Percentiles rank a stretch among this genome's conserved stretches.
phyloP scores from a whole-genome alignment of 208 protist genomes.

The Tritrichomonas foetus region DNA sequence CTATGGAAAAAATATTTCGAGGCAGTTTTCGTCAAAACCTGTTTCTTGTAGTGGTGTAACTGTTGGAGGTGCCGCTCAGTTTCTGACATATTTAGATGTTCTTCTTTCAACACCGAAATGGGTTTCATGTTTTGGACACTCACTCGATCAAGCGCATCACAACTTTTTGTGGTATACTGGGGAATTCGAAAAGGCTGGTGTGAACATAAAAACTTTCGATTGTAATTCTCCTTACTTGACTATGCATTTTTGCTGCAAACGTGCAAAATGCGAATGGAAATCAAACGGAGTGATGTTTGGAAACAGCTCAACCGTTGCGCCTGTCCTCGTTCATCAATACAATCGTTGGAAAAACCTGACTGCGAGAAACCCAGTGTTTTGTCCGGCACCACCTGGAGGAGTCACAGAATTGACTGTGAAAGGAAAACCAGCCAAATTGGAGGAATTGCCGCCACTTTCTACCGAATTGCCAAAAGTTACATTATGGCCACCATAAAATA shows the following conservation, averaged over 20 bases:
- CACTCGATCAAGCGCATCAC: neutral
- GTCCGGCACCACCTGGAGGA: neutral
- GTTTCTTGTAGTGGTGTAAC: constrained; percentile 16
- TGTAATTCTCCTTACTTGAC: neutral
- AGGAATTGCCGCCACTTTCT: too few species aligned
- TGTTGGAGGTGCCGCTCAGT: neutral
- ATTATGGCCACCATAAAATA: too few species aligned
- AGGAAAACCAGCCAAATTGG: too few species aligned
- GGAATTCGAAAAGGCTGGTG: neutral
- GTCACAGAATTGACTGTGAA: too few species aligned
- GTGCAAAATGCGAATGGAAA: too few species aligned
- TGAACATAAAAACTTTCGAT: neutral
- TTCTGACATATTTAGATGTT: neutral
- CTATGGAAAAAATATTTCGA: neutral
- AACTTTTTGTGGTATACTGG: neutral
- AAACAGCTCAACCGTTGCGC: neutral
- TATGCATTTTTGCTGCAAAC: constrained; percentile 1
- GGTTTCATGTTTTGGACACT: neutral
- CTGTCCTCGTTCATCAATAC: neutral
- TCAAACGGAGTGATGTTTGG: neutral
- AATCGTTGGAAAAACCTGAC: neutral
- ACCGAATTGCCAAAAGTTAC: too few species aligned
- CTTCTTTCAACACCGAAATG: neutral
- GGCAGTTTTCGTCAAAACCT: too few species aligned
- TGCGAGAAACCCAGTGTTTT: neutral